phyloP scores from a whole-genome alignment of 2,329 filamentous ascomycete genomes.

The Diaporthe sp. region DNA sequence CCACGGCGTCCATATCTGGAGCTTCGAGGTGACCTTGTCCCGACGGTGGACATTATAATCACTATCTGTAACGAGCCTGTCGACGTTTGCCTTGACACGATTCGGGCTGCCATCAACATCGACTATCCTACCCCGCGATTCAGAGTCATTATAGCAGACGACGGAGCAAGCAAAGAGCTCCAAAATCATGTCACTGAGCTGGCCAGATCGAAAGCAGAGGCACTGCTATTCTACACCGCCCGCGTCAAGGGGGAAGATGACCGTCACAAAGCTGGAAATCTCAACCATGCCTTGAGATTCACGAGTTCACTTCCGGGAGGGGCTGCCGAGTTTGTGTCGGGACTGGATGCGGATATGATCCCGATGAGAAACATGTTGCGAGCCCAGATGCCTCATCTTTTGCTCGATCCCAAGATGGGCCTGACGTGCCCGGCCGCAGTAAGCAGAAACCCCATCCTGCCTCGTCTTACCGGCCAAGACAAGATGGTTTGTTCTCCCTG shows the following conservation, averaged over 20 bases:
- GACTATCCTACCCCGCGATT: slow-evolving; percentile 69
- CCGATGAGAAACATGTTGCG: slow-evolving; percentile 73
- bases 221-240: slow-evolving; percentile 51
- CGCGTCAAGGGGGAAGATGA: neutral
- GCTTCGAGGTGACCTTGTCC: slow-evolving; percentile 61
- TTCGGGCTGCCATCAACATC: slow-evolving; percentile 66
- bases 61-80: slow-evolving; percentile 71
- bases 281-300: slow-evolving; percentile 71
- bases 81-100: slow-evolving; percentile 69
- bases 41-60: slow-evolving; percentile 70
- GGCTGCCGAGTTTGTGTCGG: slow-evolving; percentile 71
- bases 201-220: slow-evolving; percentile 49
- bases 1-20: slow-evolving; percentile 61
- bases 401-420: slow-evolving; percentile 70
- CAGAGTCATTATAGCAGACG: slow-evolving; percentile 69
- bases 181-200: slow-evolving; percentile 53
- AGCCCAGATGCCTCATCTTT: slow-evolving; percentile 70
- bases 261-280: slow-evolving; percentile 71
- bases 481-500: neutral
- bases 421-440: slow-evolving; percentile 71
- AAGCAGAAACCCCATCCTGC: neutral
- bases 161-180: slow-evolving; percentile 59
- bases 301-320: slow-evolving; percentile 66
- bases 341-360: slow-evolving; percentile 78
- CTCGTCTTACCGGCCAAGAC: too few species aligned